Conservation (phyloP, 768 basidiomycete species). For the Hypsizygus marmoreus region DNA sequence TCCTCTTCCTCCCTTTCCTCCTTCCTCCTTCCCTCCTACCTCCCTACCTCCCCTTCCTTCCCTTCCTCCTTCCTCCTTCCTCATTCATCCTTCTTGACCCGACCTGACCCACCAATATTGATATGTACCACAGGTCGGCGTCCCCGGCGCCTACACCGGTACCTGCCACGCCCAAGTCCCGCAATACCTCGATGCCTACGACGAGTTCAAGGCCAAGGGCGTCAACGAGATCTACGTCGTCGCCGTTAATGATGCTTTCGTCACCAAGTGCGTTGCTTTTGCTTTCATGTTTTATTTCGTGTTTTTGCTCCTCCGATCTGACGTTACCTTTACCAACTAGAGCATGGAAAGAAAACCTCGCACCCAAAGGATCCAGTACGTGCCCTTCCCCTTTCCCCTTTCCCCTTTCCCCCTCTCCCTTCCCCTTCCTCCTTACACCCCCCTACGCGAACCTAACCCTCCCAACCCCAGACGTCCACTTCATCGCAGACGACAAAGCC, state of each 20-base stretch:
- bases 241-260: slow-evolving; percentile 79
- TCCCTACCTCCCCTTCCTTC: too few relatives aligned
- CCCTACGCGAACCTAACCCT: too few relatives aligned
- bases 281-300: neutral
- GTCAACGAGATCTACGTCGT: slow-evolving; percentile 72
- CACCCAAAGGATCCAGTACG: slow-evolving; percentile 57
- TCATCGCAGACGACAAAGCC: slow-evolving; percentile 72
- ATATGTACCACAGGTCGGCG: slow-evolving; percentile 51
- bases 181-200: slow-evolving; percentile 63
- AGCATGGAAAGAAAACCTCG: slow-evolving; percentile 68
- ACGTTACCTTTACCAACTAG: slow-evolving; percentile 28
- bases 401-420: slow-evolving; percentile 11
- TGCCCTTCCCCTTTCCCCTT: slow-evolving; percentile 6
- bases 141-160: slow-evolving; percentile 78
- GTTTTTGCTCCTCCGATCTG: neutral
- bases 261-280: slow-evolving; percentile 48
- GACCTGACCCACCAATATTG: neutral
- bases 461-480: slow-evolving; percentile 56
- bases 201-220: slow-evolving; percentile 77
- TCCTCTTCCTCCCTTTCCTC: neutral
- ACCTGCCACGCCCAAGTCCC: slow-evolving; percentile 68
- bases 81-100: neutral
- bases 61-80: too few relatives aligned
- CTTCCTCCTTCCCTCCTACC: too few relatives aligned
- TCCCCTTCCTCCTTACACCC: neutral